phyloP scores from a whole-genome alignment of 2,329 filamentous ascomycete species.

The Fusarium pseudonygamai region DNA sequence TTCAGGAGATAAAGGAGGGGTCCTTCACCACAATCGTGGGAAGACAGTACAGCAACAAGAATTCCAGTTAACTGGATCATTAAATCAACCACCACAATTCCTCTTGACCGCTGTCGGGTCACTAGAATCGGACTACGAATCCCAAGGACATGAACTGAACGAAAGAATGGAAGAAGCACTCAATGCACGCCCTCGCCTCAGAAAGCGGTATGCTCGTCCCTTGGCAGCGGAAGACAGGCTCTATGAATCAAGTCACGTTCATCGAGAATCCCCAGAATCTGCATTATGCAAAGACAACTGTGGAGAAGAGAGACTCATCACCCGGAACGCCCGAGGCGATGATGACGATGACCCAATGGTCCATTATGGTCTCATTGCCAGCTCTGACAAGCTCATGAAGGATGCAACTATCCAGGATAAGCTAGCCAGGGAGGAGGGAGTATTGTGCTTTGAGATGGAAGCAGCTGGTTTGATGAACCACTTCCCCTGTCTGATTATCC shows the following conservation, averaged over 20 bases:
- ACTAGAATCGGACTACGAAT: not conserved
- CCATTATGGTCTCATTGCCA: not conserved
- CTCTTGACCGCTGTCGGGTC: rapidly evolving
- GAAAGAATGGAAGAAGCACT: not conserved
- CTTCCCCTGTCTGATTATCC: constrained; percentile 47
- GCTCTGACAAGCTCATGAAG: not conserved
- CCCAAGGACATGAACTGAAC: not conserved
- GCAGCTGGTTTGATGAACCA: not conserved
- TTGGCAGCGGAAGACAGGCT: not conserved
- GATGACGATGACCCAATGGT: not conserved
- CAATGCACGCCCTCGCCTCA: not conserved
- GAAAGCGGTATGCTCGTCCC: not conserved
- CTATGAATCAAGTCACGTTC: not conserved
- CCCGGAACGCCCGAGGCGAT: rapidly evolving
- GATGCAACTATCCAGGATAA: constrained; percentile 11
- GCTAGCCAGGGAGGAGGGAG: not conserved
- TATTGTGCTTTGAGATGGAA: constrained; percentile 15
- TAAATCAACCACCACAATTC: not conserved
- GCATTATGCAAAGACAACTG: not conserved
- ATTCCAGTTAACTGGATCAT: not conserved
- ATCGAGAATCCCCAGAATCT: not conserved
- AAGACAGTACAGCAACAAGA: not conserved
- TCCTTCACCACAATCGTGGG: rapidly evolving
- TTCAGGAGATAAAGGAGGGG: rapidly evolving
- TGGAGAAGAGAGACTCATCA: rapidly evolving